These are phyloP conservation scores for Solanum clarkiae DNA, from an alignment of 257 asterid genomes.

Conservation along the genomic window DNA sequence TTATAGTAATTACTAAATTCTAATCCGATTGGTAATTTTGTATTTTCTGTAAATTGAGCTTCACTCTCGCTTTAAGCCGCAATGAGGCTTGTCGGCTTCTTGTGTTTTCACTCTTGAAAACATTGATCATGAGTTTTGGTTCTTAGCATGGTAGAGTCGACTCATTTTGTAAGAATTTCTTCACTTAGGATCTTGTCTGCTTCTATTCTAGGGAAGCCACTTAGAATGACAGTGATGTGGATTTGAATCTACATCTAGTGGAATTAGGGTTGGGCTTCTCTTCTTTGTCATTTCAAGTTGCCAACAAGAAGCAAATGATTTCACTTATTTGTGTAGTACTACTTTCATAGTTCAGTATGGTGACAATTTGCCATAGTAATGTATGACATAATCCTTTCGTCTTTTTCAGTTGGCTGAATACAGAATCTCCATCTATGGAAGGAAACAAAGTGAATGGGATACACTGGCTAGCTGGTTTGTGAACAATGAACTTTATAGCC, in stretches of 20 bases:
- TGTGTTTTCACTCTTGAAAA: neutral
- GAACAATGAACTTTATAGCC: slow-evolving; percentile 62
- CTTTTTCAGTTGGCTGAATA: slow-evolving; percentile 78
- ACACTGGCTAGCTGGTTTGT: slow-evolving; percentile 91
- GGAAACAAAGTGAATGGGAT: slow-evolving; percentile 95
- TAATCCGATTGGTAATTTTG: neutral
- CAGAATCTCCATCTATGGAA: slow-evolving; percentile 78
- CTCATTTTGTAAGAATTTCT: neutral
- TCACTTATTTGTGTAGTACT: neutral
- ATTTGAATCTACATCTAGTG: neutral
- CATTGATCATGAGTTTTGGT: neutral
- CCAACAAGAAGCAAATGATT: neutral
- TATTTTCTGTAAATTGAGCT: neutral
- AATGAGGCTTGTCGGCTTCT: neutral
- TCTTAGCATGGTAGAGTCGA: neutral
- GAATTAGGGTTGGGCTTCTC: neutral
- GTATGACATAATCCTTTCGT: neutral
- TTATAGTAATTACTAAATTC: neutral
- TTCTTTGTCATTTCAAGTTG: neutral
- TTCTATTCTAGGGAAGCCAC: neutral
- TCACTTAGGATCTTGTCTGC: neutral
- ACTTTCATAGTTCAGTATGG: neutral
- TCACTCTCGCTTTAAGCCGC: neutral
- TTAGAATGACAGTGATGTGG: neutral
- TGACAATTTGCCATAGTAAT: neutral